Percentiles rank a stretch among this genome's conserved stretches.
Evolutionary conservation across 768 basidiomycete genomes (phyloP).

Genomic region (Coprinopsis strossmayeri): DNA sequence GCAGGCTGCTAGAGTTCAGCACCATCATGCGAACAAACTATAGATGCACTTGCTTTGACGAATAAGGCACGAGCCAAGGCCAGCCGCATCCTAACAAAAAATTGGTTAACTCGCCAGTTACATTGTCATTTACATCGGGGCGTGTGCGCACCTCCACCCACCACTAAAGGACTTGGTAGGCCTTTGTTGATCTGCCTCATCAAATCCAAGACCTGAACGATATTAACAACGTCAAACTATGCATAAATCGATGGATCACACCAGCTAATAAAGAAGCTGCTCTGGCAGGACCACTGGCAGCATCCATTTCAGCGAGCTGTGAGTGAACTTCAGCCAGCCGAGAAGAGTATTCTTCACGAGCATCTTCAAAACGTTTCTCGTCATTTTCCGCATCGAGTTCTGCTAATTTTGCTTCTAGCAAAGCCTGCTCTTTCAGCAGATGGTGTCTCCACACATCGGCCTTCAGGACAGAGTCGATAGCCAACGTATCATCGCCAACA

Average conservation of each 20-base stretch:
- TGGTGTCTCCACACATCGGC: constrained; percentile 99
- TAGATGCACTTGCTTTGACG: constrained; percentile 59
- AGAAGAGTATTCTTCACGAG: constrained; percentile 76
- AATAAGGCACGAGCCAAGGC: constrained; percentile 94
- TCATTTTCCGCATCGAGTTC: constrained; percentile 70
- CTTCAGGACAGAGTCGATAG: constrained; percentile 93
- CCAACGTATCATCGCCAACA: constrained; percentile 86
- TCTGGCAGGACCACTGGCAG: constrained; percentile 92
- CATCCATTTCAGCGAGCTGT: constrained; percentile 94
- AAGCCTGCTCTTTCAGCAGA: constrained; percentile 75
- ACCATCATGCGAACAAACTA: neutral
- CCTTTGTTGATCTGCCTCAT: constrained; percentile 77
- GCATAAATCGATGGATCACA: constrained; percentile 15
- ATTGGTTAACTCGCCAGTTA: too few species aligned
- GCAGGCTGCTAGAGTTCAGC: constrained; percentile 40
- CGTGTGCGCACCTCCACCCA: constrained; percentile 73
- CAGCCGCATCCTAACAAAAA: constrained; percentile 73
- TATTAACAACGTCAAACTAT: neutral
- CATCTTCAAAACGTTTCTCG: constrained; percentile 76
- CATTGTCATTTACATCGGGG: neutral
- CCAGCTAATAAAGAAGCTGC: constrained; percentile 87
- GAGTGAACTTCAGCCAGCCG: constrained; percentile 87
- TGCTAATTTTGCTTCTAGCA: constrained; percentile 65
- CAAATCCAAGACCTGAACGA: constrained; percentile 77
- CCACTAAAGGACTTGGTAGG: constrained; percentile 87